Evolutionary conservation across 2,329 filamentous ascomycete genomes (phyloP).

Genomic region (Pezicula radicicola): DNA sequence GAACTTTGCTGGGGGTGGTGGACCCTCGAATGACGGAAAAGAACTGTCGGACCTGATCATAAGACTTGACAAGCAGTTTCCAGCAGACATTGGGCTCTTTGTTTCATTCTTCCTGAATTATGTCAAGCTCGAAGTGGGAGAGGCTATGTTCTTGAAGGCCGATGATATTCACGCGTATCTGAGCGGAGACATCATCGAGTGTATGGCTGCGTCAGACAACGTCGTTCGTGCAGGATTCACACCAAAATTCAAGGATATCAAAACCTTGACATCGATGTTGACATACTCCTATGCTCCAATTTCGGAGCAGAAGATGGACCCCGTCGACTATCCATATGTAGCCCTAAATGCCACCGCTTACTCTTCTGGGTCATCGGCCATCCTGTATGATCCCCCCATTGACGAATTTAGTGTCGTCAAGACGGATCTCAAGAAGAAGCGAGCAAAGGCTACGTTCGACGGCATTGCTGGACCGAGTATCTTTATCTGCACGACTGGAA

Average conservation of each 20-base stretch:
- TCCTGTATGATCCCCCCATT: slow-evolving; percentile 92
- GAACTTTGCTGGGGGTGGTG: slow-evolving; percentile 73
- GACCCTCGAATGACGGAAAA: slow-evolving; percentile 62
- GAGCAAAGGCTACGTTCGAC: slow-evolving; percentile 85
- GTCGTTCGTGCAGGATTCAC: slow-evolving; percentile 97
- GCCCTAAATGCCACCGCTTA: slow-evolving; percentile 81
- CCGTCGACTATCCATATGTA: slow-evolving; percentile 80
- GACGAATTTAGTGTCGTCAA: slow-evolving; percentile 92
- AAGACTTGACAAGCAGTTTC: slow-evolving; percentile 80
- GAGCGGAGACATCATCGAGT: slow-evolving; percentile 93
- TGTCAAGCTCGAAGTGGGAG: slow-evolving; percentile 80
- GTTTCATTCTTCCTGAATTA: slow-evolving; percentile 98
- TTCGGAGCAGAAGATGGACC: slow-evolving; percentile 88
- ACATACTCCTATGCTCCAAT: slow-evolving; percentile 97
- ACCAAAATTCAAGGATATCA: slow-evolving; percentile 96
- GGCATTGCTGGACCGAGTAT: slow-evolving; percentile 86
- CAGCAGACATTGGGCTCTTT: slow-evolving; percentile 86
- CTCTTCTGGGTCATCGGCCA: slow-evolving; percentile 67
- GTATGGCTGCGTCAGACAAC: slow-evolving; percentile 99
- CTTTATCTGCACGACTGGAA: slow-evolving; percentile 82
- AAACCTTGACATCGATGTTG: slow-evolving; percentile 83
- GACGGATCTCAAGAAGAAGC: slow-evolving; percentile 66
- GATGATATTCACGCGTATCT: slow-evolving; percentile 98
- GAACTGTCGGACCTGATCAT: slow-evolving; percentile 74
- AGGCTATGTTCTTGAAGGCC: slow-evolving; percentile 93